A percentile compares a stretch with the other conserved stretches of the same genome.
Conservation (phyloP, 140 eudicot species). For the Flaveria floridana region DNA sequence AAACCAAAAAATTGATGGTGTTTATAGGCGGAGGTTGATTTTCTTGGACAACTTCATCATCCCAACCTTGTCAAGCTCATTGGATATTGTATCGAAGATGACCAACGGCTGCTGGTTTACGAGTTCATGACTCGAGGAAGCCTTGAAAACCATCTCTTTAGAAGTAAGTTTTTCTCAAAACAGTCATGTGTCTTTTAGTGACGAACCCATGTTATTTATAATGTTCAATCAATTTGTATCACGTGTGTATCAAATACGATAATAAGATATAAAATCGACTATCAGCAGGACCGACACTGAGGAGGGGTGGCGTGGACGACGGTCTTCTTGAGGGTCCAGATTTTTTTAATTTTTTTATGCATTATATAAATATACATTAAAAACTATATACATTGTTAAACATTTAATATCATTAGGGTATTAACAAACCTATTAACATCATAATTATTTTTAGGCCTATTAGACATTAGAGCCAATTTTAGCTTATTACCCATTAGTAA, state of each 20-base stretch:
- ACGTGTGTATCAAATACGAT: background rate
- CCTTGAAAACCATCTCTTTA: constrained; percentile 94
- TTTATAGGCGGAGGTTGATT: constrained; percentile 94
- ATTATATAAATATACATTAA: too few relatives aligned
- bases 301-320: background rate
- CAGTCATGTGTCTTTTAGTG: background rate
- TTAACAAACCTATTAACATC: too few relatives aligned
- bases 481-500: too few relatives aligned
- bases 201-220: background rate
- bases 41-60: constrained; percentile 90
- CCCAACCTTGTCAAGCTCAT: constrained; percentile 89
- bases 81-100: constrained; percentile 94
- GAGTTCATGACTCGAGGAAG: constrained; percentile 99
- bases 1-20: background rate
- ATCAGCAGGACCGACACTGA: too few relatives aligned
- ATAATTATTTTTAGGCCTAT: too few relatives aligned
- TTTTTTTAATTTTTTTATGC: too few relatives aligned
- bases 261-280: background rate
- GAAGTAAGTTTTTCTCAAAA: constrained; percentile 55
- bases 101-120: constrained; percentile 88
- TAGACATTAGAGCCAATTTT: too few relatives aligned
- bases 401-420: too few relatives aligned
- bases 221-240: background rate
- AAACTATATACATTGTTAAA: too few relatives aligned
- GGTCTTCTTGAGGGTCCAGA: too few relatives aligned